Conservation (phyloP, 768 basidiomycete species). For the Porpolomopsis calyptriformis region DNA sequence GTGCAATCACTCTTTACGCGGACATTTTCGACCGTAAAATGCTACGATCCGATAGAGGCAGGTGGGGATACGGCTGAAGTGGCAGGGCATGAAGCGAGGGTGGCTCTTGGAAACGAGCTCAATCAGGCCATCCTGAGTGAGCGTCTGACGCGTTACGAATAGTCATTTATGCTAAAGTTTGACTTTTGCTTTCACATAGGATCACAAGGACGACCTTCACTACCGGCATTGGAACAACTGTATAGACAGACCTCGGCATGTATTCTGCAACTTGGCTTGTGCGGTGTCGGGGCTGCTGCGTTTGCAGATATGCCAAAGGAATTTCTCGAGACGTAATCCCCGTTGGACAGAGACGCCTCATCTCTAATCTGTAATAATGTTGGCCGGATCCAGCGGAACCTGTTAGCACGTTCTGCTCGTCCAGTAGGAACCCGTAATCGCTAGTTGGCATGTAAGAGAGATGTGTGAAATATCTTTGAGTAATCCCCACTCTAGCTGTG, state of each 20-base stretch:
- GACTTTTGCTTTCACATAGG: constrained; percentile 30
- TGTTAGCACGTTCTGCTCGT: too few species aligned
- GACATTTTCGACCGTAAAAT: constrained; percentile 74
- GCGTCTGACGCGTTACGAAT: constrained; percentile 15
- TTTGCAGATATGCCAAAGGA: constrained; percentile 74
- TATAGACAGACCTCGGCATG: constrained; percentile 67
- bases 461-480: too few species aligned
- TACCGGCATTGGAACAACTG: constrained; percentile 63
- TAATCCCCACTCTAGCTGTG: too few species aligned
- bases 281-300: constrained; percentile 67
- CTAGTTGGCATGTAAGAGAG: too few species aligned
- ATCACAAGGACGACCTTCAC: constrained; percentile 65
- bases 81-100: constrained; percentile 56
- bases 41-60: constrained; percentile 59
- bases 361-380: constrained; percentile 2
- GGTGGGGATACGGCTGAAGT: constrained; percentile 57
- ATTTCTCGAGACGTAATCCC: constrained; percentile 38
- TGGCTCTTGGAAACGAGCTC: constrained; percentile 60
- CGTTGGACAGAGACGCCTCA: constrained; percentile 7
- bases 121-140: constrained; percentile 77
- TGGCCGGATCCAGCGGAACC: too few species aligned
- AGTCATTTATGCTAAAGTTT: constrained; percentile 5
- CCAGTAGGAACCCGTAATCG: too few species aligned
- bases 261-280: constrained; percentile 58
- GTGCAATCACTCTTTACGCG: constrained; percentile 59